Evolutionary conservation across 495 filamentous ascomycete genomes (phyloP).

Genomic region (Annulohypoxylon moriforme): DNA sequence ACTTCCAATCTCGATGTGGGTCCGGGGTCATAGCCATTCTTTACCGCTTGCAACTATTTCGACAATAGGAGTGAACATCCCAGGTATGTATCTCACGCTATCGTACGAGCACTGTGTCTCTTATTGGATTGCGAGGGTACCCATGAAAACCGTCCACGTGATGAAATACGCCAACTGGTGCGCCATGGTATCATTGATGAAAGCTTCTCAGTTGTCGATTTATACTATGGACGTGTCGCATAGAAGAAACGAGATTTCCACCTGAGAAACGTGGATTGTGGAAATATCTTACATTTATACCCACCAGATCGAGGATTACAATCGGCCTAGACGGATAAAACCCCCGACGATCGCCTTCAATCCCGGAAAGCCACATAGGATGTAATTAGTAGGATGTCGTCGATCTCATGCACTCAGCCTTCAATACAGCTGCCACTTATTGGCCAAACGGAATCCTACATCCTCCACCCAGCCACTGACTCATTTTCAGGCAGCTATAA

Average conservation of each 20-base stretch:
- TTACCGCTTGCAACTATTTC: conserved; percentile 1
- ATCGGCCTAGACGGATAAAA: background rate
- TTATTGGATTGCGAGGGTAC: background rate
- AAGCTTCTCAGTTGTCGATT: background rate
- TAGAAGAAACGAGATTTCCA: background rate
- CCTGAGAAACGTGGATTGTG: background rate
- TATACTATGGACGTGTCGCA: background rate
- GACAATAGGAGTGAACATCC: background rate
- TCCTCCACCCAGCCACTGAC: background rate
- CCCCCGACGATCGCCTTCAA: background rate
- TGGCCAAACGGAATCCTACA: background rate
- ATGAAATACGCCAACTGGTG: background rate
- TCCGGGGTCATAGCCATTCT: background rate
- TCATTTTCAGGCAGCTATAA: background rate
- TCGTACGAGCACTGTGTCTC: background rate
- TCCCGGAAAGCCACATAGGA: background rate
- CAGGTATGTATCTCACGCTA: background rate
- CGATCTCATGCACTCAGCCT: conserved; percentile 8
- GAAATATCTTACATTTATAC: background rate
- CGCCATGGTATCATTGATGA: background rate
- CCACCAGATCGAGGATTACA: background rate
- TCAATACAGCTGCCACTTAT: background rate
- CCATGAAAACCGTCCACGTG: background rate
- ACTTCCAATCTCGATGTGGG: background rate
- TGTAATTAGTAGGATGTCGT: background rate